Conservation (phyloP, 306 rosid species). For the Styphnolobium japonicum region DNA sequence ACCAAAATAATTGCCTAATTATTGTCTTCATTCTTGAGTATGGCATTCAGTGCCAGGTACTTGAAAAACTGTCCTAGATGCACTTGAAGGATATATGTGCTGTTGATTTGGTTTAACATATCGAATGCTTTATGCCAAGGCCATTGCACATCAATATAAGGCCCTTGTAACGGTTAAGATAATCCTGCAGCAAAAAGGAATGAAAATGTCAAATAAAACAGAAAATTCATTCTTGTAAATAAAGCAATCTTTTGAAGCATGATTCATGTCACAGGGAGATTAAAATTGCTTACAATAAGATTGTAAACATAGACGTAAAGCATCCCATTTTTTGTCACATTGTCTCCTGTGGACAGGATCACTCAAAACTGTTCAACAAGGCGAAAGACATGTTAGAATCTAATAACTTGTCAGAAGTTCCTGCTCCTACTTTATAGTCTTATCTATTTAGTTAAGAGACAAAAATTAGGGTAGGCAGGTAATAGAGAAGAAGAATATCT, state of each 20-base stretch:
- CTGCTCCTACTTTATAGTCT: not conserved
- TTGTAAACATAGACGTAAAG: conserved; percentile 55
- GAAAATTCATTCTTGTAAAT: not conserved
- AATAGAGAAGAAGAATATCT: not conserved
- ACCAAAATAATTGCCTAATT: too few relatives aligned
- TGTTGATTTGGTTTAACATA: conserved; percentile 35
- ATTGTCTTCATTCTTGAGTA: not conserved
- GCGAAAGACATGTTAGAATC: conserved; percentile 22
- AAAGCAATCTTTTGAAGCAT: not conserved
- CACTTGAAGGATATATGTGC: conserved; percentile 13
- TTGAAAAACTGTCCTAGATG: not conserved
- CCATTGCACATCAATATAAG: conserved; percentile 79
- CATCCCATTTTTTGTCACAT: conserved; percentile 65
- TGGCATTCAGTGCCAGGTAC: conserved; percentile 6
- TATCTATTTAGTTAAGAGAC: not conserved
- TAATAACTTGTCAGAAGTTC: not conserved
- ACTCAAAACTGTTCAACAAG: conserved; percentile 54
- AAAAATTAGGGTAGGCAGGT: not conserved
- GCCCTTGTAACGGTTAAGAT: conserved; percentile 68
- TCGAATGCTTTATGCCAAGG: conserved; percentile 64
- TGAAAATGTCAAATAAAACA: too few relatives aligned
- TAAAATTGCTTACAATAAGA: conserved; percentile 47
- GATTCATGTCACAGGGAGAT: not conserved
- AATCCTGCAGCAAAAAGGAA: conserved; percentile 52
- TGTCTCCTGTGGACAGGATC: conserved; percentile 63